Evolutionary conservation across 345 rosid genomes (phyloP).

Genomic region (Capsella bursapastoris): DNA sequence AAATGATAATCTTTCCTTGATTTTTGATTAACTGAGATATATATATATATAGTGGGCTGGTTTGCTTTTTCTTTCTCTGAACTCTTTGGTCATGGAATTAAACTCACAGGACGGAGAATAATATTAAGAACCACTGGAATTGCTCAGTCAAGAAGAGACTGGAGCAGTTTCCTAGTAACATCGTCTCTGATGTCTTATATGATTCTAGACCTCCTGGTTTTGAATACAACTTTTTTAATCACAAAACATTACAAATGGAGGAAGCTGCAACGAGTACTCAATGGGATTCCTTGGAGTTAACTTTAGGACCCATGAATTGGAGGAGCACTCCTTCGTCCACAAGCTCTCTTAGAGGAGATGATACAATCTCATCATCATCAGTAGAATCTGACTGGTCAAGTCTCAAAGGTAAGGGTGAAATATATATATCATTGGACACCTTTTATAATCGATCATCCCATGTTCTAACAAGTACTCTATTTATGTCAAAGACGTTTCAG

Average conservation of each 20-base stretch:
- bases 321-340: neutral
- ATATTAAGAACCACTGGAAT: slow-evolving; percentile 78
- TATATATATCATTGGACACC: neutral
- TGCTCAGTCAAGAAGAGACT: slow-evolving; percentile 64
- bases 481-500: neutral
- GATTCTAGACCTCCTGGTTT: neutral
- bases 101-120: slow-evolving; percentile 60
- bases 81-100: slow-evolving; percentile 19
- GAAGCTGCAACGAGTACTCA: slow-evolving; percentile 2
- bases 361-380: slow-evolving; percentile 12
- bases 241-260: slow-evolving; percentile 2
- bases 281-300: slow-evolving; percentile 4
- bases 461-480: slow-evolving; percentile 1
- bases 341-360: neutral
- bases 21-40: too few relatives aligned
- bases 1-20: too few relatives aligned
- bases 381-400: neutral
- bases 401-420: neutral
- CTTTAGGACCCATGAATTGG: slow-evolving; percentile 11
- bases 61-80: neutral
- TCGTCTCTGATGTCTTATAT: neutral
- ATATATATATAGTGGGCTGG: too few relatives aligned
- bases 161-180: neutral
- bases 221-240: slow-evolving; percentile 7
- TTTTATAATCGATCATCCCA: neutral